Base-by-base conservation (phyloP, 108 stramenopile genomes). In the Chaetoceros muelleri region DNA sequence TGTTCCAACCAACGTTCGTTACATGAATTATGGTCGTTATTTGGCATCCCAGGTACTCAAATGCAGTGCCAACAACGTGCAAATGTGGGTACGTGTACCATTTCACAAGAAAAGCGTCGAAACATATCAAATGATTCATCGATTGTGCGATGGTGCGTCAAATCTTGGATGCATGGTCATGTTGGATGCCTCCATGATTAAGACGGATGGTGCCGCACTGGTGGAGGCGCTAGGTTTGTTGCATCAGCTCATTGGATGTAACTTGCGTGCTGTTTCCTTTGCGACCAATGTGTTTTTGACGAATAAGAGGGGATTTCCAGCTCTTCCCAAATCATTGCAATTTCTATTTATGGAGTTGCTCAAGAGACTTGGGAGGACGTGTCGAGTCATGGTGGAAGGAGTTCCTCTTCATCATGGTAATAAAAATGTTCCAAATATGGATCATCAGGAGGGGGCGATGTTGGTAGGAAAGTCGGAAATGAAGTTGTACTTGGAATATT, bases 241-340 rank as follows among this genome's bases (percentile, higher is more conserved):
- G 44, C 81, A 93, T 50, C 66, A 82, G 5, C 75, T 90, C 24
- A 52, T 89, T 44, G 96, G 93, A 8, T 81, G 79, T 16, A 67
- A 83, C 24, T 73, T 97, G 50, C 71, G 75, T 46, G 86, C 80
- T 1, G 46, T 96, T 2, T 62, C 74, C 44, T 72, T 95, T 60
- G 71, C 82, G 16, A 82, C 85, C 0, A 61, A 53, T 28, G 53
- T 76, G 5, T 97, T 97, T 66, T 66, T 95, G 26, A 93, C 89
- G 53, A 97, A 97, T 72, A 91, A 90, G 57, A 60, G 72, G 53
- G 95, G 95, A 44, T 97, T 79, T 77, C 96, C 96, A 3, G 79
- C 90, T 18, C 64, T 97, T 2, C 63, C 87, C 53, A 88, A 92
- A 55, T 61, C 68, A 24, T 82, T 90, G 61, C 94, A 97, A 60